A percentile compares a stretch with the other conserved stretches of the same genome.
Conservation (phyloP, 176 grass and related monocot species). For the Oryza meridionalis region DNA sequence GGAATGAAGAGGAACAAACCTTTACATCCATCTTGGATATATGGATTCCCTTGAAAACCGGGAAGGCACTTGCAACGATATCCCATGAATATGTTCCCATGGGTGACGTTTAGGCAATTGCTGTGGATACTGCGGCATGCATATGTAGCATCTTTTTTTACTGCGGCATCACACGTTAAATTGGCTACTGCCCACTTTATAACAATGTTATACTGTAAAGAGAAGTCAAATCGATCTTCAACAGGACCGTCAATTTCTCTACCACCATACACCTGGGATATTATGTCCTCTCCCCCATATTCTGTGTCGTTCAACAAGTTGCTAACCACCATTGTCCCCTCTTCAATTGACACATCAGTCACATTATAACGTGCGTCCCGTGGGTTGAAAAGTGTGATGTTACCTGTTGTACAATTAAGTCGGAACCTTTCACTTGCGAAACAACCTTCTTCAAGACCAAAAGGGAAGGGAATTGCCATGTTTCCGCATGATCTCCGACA, state of each 20-base stretch:
- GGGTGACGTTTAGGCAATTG: background rate
- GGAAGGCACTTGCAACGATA: conserved; percentile 40
- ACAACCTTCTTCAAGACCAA: conserved; percentile 22
- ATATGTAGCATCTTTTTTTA: background rate
- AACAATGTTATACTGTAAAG: background rate
- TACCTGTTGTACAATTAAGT: background rate
- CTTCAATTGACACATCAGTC: background rate
- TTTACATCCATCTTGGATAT: conserved; percentile 38
- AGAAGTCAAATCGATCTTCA: background rate
- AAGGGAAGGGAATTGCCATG: background rate
- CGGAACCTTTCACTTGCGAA: background rate
- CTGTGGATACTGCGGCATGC: conserved; percentile 24
- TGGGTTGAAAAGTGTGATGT: background rate
- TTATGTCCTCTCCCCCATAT: background rate
- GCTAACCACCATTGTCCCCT: conserved; percentile 18
- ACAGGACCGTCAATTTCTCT: too few relatives aligned
- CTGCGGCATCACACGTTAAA: background rate
- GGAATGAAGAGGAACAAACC: background rate
- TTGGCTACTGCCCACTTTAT: background rate
- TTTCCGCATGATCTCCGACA: background rate
- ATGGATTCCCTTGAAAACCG: conserved; percentile 47
- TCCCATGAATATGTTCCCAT: background rate
- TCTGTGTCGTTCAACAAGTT: background rate
- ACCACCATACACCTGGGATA: background rate
- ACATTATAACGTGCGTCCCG: background rate